phyloP scores from a whole-genome alignment of 192 early-diverging fungal species.

The Tieghemiomyces parasiticus region DNA sequence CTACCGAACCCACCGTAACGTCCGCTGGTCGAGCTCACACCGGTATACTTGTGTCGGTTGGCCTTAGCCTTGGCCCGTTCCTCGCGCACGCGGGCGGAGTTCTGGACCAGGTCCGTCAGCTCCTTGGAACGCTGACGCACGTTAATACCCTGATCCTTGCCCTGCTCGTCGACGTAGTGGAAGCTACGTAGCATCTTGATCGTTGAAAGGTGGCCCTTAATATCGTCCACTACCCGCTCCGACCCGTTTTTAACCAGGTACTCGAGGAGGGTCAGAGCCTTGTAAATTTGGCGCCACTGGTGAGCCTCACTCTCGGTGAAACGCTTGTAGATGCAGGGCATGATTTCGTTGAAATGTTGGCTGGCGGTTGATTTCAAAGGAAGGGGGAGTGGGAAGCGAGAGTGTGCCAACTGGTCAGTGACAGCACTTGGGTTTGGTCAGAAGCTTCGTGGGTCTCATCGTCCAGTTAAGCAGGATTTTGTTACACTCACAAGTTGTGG shows the following conservation, averaged over 20 bases:
- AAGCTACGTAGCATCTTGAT: slow-evolving; percentile 81
- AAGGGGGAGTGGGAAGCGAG: too few relatives aligned
- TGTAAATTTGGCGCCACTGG: slow-evolving; percentile 94
- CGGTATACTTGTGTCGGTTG: slow-evolving; percentile 79
- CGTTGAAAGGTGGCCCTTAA: slow-evolving; percentile 69
- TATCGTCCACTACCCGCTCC: slow-evolving; percentile 81
- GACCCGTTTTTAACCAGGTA: slow-evolving; percentile 91
- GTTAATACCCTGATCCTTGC: slow-evolving; percentile 96
- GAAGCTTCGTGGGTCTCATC: too few relatives aligned
- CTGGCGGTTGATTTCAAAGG: too few relatives aligned
- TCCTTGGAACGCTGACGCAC: slow-evolving; percentile 80
- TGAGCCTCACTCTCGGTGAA: slow-evolving; percentile 69
- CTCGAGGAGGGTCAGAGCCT: slow-evolving; percentile 85
- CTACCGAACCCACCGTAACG: slow-evolving; percentile 24
- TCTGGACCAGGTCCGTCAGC: slow-evolving; percentile 64
- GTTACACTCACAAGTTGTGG: slow-evolving; percentile 47
- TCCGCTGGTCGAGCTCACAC: slow-evolving; percentile 34
- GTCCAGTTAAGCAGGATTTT: too few relatives aligned
- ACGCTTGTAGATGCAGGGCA: slow-evolving; percentile 80
- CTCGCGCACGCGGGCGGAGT: slow-evolving; percentile 59
- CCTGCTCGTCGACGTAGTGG: slow-evolving; percentile 79
- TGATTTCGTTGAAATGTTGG: slow-evolving; percentile 87
- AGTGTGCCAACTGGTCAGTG: too few relatives aligned
- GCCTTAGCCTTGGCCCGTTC: slow-evolving; percentile 84
- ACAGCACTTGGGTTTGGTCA: too few relatives aligned